Conservation (phyloP, 768 basidiomycete species). For the Lactifluus subvellereus region DNA sequence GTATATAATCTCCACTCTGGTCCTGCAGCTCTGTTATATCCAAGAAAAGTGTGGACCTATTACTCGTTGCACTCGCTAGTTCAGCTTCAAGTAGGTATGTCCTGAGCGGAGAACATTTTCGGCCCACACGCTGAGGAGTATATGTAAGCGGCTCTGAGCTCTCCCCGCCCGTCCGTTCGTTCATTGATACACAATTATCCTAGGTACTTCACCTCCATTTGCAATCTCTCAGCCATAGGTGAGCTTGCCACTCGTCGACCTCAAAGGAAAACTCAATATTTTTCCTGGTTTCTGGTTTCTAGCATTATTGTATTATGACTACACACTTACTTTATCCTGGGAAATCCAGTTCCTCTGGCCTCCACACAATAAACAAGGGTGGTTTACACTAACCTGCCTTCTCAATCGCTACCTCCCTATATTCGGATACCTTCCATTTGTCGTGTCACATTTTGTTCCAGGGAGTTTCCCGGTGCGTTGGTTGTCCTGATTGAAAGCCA, state of each 20-base stretch:
- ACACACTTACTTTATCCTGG: slow-evolving; percentile 28
- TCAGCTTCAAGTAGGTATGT: slow-evolving; percentile 5
- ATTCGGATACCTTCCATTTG: slow-evolving; percentile 31
- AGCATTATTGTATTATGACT: slow-evolving; percentile 33
- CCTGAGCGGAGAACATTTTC: neutral
- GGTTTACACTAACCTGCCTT: slow-evolving; percentile 42
- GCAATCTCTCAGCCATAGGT: neutral
- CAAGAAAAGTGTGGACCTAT: neutral
- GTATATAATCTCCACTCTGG: too few relatives aligned
- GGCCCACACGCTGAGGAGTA: neutral
- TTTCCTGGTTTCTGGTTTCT: neutral
- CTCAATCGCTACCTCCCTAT: slow-evolving; percentile 46
- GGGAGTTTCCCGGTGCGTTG: neutral
- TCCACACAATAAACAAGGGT: slow-evolving; percentile 31
- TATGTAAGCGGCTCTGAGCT: neutral
- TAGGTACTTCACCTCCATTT: slow-evolving; percentile 3
- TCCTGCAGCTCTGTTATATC: neutral
- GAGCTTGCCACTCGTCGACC: neutral
- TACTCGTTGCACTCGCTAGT: slow-evolving; percentile 1
- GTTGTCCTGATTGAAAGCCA: neutral
- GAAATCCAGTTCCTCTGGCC: slow-evolving; percentile 44
- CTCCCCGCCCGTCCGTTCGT: too few relatives aligned
- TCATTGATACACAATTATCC: neutral
- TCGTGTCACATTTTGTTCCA: slow-evolving; percentile 17
- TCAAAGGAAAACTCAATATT: neutral